Conservation (phyloP, 257 asterid genomes). For the Solanum raphanifolium region DNA sequence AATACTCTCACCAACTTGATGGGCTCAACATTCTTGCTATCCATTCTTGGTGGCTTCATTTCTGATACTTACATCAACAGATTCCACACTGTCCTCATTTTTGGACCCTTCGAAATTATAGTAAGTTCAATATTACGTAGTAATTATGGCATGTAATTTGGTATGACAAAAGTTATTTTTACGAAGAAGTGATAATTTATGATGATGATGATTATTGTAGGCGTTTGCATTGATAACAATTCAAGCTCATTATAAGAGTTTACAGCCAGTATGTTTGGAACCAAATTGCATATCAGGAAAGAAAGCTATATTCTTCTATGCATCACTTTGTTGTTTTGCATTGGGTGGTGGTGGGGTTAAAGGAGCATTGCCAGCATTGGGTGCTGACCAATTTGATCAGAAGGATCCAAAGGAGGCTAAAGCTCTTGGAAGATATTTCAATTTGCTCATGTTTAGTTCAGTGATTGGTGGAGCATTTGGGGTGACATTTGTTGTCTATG, state of each 20-base stretch:
- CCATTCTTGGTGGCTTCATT: slow-evolving; percentile 63
- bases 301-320: slow-evolving; percentile 48
- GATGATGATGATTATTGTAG: slow-evolving; percentile 15
- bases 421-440: slow-evolving; percentile 70
- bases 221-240: slow-evolving; percentile 69
- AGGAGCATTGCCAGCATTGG: slow-evolving; percentile 75
- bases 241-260: slow-evolving; percentile 47
- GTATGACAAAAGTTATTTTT: background rate
- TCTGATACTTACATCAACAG: slow-evolving; percentile 62
- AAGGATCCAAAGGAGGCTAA: slow-evolving; percentile 55
- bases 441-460: slow-evolving; percentile 55
- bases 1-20: slow-evolving; percentile 66
- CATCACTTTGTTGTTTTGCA: slow-evolving; percentile 45
- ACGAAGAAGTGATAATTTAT: background rate
- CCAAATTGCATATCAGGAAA: slow-evolving; percentile 41
- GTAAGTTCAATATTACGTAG: slow-evolving; percentile 14
- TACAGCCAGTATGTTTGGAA: slow-evolving; percentile 57
- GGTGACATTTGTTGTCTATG: slow-evolving; percentile 62
- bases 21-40: slow-evolving; percentile 78
- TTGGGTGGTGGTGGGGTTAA: slow-evolving; percentile 65
- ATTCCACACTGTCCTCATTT: slow-evolving; percentile 45
- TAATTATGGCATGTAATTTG: no score
- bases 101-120: slow-evolving; percentile 45
- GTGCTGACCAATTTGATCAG: slow-evolving; percentile 75
- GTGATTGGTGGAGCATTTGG: slow-evolving; percentile 51